Evolutionary conservation across 2,329 filamentous ascomycete genomes (phyloP).

Genomic region (Sclerotinia minor): DNA sequence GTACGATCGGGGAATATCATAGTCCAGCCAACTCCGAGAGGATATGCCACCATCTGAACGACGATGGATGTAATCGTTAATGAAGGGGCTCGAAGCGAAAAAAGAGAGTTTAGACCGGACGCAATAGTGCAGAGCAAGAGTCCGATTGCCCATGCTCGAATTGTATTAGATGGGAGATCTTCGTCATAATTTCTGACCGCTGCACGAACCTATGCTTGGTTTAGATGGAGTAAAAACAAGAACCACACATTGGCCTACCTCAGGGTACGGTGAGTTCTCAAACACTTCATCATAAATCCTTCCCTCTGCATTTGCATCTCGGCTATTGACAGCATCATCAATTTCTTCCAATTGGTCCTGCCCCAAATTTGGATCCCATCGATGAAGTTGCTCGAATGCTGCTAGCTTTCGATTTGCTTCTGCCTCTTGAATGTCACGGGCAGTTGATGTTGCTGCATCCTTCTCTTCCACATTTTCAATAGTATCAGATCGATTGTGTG

Average conservation of each 20-base stretch:
- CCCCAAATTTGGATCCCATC: constrained; percentile 31
- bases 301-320: constrained; percentile 25
- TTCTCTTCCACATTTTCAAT: constrained; percentile 18
- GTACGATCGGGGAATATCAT: constrained; percentile 32
- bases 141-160: constrained; percentile 59
- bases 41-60: constrained; percentile 38
- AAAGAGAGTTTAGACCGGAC: constrained; percentile 37
- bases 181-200: constrained; percentile 51
- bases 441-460: constrained; percentile 18
- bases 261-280: constrained; percentile 29
- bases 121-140: constrained; percentile 39
- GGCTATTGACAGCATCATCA: constrained; percentile 28
- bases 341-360: constrained; percentile 28
- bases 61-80: constrained; percentile 47
- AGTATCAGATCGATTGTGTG: neutral
- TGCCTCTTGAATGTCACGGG: constrained; percentile 23
- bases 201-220: constrained; percentile 27
- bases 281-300: constrained; percentile 30
- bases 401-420: constrained; percentile 28
- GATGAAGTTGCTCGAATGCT: constrained; percentile 28
- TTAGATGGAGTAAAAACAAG: neutral
- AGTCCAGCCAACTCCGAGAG: constrained; percentile 53
- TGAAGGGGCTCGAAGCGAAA: constrained; percentile 37
- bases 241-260: constrained; percentile 6
- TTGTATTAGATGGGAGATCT: constrained; percentile 63